A percentile compares a stretch with the other conserved stretches of the same genome.
Conservation (phyloP, 2,329 filamentous ascomycete species). For the Venturia nashicola region DNA sequence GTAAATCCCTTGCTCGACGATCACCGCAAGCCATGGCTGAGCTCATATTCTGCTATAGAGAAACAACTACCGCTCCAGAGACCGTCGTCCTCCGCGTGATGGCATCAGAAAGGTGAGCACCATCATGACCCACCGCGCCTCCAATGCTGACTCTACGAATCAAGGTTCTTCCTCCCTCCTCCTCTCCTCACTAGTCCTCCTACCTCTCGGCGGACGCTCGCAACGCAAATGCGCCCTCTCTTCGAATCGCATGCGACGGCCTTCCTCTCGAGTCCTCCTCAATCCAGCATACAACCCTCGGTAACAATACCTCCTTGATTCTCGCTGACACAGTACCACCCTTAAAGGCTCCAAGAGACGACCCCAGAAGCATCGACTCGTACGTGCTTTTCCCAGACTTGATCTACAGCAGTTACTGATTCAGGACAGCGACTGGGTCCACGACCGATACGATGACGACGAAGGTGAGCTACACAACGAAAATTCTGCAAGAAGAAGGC, state of each 20-base stretch:
- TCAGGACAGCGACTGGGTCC: slow-evolving; percentile 69
- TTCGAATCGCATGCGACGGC: background rate
- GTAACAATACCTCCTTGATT: background rate
- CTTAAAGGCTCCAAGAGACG: slow-evolving; percentile 32
- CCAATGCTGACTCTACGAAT: background rate
- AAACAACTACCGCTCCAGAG: slow-evolving; percentile 12
- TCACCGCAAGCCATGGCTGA: background rate
- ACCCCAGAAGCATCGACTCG: slow-evolving; percentile 57
- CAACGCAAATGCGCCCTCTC: background rate
- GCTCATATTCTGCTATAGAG: slow-evolving; percentile 8
- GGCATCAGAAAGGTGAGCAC: slow-evolving; percentile 22
- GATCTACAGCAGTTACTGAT: slow-evolving; percentile 11
- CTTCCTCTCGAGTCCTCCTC: slow-evolving; percentile 2
- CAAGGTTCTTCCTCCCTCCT: slow-evolving; percentile 27
- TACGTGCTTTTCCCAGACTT: slow-evolving; percentile 28
- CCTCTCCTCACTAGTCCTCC: slow-evolving; percentile 25
- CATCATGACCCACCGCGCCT: background rate
- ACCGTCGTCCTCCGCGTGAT: slow-evolving; percentile 12
- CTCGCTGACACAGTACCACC: slow-evolving; percentile 21
- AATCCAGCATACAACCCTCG: background rate
- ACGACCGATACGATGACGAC: slow-evolving; percentile 76
- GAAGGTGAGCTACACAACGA: slow-evolving; percentile 26
- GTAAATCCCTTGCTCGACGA: slow-evolving; percentile 23
- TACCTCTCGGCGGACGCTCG: background rate
- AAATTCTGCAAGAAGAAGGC: slow-evolving; percentile 13